Conservation (phyloP, 352 stramenopile species). For the Achlya hypogyna region DNA sequence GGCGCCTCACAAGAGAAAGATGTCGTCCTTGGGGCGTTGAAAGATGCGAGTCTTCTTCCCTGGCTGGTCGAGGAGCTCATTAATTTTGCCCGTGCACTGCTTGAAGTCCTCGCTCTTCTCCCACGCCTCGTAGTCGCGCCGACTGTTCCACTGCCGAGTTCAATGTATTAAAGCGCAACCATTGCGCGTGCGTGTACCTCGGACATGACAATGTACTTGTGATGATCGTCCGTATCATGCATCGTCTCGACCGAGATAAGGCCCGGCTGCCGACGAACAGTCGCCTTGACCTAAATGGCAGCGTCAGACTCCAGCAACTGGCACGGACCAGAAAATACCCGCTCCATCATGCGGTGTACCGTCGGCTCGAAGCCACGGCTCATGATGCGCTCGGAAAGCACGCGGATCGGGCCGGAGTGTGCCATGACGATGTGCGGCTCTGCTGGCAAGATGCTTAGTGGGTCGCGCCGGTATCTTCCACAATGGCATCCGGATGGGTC, state of each 20-base stretch:
- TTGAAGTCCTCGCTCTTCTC: slow-evolving; percentile 67
- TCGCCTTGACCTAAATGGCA: slow-evolving; percentile 51
- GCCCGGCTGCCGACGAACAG: slow-evolving; percentile 62
- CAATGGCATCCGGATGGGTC: background rate
- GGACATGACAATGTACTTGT: slow-evolving; percentile 86
- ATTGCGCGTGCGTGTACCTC: slow-evolving; percentile 33
- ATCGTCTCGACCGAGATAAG: slow-evolving; percentile 72
- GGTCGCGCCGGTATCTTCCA: background rate
- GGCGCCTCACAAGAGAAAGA: slow-evolving; percentile 60
- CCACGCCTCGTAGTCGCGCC: slow-evolving; percentile 75
- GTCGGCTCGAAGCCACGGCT: slow-evolving; percentile 76
- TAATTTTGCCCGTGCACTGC: slow-evolving; percentile 68
- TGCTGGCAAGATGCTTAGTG: background rate
- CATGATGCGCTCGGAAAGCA: slow-evolving; percentile 84
- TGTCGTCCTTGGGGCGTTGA: slow-evolving; percentile 64
- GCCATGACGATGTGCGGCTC: background rate
- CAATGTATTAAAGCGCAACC: background rate
- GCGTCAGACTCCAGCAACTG: background rate
- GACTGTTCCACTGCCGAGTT: slow-evolving; percentile 50
- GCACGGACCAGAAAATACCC: slow-evolving; percentile 11
- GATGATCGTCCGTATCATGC: slow-evolving; percentile 60
- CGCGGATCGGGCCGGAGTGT: slow-evolving; percentile 32
- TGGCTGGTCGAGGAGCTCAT: slow-evolving; percentile 74
- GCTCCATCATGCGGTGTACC: slow-evolving; percentile 79
- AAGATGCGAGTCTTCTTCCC: slow-evolving; percentile 77